These are phyloP conservation scores for Suillus subluteus DNA, from an alignment of 768 basidiomycete genomes.

Conservation along the genomic window DNA sequence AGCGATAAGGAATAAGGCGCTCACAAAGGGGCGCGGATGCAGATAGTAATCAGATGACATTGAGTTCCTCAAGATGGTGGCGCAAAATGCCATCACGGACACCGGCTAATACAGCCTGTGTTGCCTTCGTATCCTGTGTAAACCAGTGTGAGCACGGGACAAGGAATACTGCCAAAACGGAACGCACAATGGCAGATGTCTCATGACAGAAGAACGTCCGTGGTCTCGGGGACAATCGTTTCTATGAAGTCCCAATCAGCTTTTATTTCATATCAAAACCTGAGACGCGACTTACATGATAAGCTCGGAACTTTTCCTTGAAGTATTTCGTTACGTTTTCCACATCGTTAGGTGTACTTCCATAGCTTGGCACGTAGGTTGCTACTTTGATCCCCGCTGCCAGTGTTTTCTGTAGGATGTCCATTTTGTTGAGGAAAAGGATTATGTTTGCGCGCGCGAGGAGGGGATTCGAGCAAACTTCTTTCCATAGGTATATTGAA, in stretches of 20 bases:
- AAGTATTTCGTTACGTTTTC: conserved; percentile 64
- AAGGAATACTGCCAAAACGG: neutral
- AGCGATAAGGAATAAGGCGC: neutral
- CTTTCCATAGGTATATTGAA: conserved; percentile 71
- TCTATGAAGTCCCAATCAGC: conserved; percentile 38
- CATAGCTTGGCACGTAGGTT: conserved; percentile 66
- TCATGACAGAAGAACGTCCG: conserved; percentile 70
- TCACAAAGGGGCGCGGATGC: too few species aligned
- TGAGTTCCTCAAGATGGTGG: conserved; percentile 34
- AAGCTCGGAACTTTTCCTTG: conserved; percentile 65
- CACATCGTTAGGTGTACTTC: conserved; percentile 59
- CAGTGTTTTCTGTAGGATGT: conserved; percentile 59
- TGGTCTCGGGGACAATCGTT: conserved; percentile 55
- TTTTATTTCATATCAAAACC: neutral
- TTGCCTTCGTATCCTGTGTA: conserved; percentile 42
- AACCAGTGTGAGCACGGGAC: neutral
- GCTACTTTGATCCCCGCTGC: conserved; percentile 56
- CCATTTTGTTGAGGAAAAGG: conserved; percentile 80
- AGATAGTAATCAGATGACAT: conserved; percentile 25
- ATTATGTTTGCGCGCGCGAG: conserved; percentile 66
- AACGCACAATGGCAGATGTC: conserved; percentile 69
- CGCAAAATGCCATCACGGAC: conserved; percentile 48
- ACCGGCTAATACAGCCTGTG: conserved; percentile 40
- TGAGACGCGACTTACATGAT: conserved; percentile 50
- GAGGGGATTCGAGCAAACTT: conserved; percentile 66